Base-by-base conservation (phyloP, 2,329 filamentous ascomycete species). In the Botrytis tulipae region DNA sequence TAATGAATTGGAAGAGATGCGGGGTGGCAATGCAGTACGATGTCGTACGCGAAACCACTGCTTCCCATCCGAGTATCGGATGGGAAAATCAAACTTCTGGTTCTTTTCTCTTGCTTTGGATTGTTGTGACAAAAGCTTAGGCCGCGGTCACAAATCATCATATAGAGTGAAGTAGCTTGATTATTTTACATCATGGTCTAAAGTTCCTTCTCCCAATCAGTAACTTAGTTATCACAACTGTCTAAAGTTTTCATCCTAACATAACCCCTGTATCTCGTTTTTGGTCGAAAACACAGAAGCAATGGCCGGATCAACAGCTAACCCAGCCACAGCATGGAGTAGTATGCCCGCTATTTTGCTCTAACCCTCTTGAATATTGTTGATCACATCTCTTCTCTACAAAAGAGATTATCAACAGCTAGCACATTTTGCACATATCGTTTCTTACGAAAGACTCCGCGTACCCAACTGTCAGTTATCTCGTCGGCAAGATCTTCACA, bases 381-480 rank as follows among this genome's bases (percentile, higher is more conserved):
- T 59, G 40, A 57, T 32, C 48, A 22, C 1, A 16, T 69, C 18
- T 9, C 1, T 12, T 42, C 1, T 42, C 37, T n/a, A n/a, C n/a
- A n/a, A 37, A 42, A 69, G 18, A 54, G 18, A 69, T 69, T 35
- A 59, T 69, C 37, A 69, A 69, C n/a, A 12, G 9, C 10, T n/a
- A 69, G 25, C 35, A 42, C 48, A 69, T 69, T 32, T 25, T 57
- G 10, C 66, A 69, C 35, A n/a, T 32, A 25, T 59, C 18, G 2
- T 59, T 69, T 37, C 66, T 57, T 25, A 57, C 35, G n/a, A 42
- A 59, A 25, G 48, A 59, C 35, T 22, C 67, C 25, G 66, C 59
- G 14, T 70, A 70, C 22, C 67, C 67, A 70, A 29, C 18, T 18
- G 37, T 69, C 12, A 60, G 67, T 35, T 70, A 44, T 70, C 51